Base-by-base conservation (phyloP, 139 green algal genomes). In the Nannochloris sp. region DNA sequence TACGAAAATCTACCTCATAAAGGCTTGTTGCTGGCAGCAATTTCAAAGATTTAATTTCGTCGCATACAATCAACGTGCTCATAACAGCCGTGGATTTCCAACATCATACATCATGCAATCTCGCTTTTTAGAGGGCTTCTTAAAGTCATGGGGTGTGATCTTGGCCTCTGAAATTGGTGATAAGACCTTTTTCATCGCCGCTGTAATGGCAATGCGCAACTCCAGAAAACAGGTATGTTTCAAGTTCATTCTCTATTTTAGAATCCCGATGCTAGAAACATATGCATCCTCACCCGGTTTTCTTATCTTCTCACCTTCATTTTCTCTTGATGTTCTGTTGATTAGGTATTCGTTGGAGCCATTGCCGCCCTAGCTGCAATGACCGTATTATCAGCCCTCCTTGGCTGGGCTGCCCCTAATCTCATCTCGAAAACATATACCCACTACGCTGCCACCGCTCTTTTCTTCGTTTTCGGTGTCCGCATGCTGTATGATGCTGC, bases 161-260 rank as follows among this genome's bases (percentile, higher is more conserved):
- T 24, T 84, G 42, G 69, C 76, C 4, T 80, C 68, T 15, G 79
- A 85, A 46, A 85, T 85, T 27, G 79, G 92, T 0, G 93, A 98
- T 78, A 97, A 98, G 68, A 98, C 92, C 1, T 98, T 98, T 69
- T 96, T 98, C 74, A 97, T 98, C 30, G 91, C 90, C 10, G 83
- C 89, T 4, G 64, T 98, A 15, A 86, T 97, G 81, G 90, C 90
- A 2, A 96, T 96, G 87, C 63, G 71, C 14, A 83, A 94, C 53
- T 69, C 80, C 0, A 61, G 86, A 1, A 25, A 68, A n/a, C 79
- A 75, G 68, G 87, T 92, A 33, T 27, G 58, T 54, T 19, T 0
- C 0, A 2, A 34, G 5, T 37, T 0, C 4, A 32, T 29, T 15
- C 2, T n/a, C n/a, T n/a, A n/a, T n/a, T 57, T 33, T 57, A n/a